Evolutionary conservation across 2,329 filamentous ascomycete genomes (phyloP), one percentile per base, ranked within the genome.

Genomic region (Cryphonectria parasitica): DNA sequence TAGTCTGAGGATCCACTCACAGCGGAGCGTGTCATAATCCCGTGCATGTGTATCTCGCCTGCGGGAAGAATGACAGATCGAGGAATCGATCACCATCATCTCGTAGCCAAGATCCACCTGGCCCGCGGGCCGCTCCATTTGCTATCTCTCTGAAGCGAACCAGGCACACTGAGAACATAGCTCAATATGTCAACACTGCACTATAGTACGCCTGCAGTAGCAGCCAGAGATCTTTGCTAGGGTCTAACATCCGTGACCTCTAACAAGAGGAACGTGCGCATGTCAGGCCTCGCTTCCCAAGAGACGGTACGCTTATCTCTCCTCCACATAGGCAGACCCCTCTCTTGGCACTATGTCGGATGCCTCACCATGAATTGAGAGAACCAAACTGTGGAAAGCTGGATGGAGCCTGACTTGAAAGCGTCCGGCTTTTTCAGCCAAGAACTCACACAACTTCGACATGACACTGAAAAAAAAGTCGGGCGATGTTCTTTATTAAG

Each of bases 51-150:
- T n/a, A 31, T 19, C 22, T 8, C 36, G 36, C 45, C 61, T 45
- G 39, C 61, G n/a, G 36, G n/a, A 25, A 43, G 60, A 41, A 43
- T 13, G 11, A 28, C 11, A n/a, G 31, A 25, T 22, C 31, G 60
- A 41, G 60, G 34, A n/a, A 19, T 45, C 39, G 61, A 45, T 39
- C 45, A 45, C 45, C 61, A 11, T 64, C 61, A 64, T 64, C 61
- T 64, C 39, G n/a, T n/a, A 45, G 28, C 61, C 45, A 3, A 17
- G 39, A 10, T 64, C 61, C 61, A 64, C 61, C 13, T 45, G n/a
- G 36, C 39, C n/a, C 4, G 61, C 61, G 61, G 61, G 61, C 61
- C 61, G 39, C 61, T 64, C 22, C 39, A 25, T 10, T 31, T 43
- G 39, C 22, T n/a, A 64, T 58, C 25, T 19, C 54, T 8, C 45